These are phyloP conservation scores for Pochonia chlamydosporia DNA, from an alignment of 2,329 filamentous ascomycete species.

Conservation along the genomic window DNA sequence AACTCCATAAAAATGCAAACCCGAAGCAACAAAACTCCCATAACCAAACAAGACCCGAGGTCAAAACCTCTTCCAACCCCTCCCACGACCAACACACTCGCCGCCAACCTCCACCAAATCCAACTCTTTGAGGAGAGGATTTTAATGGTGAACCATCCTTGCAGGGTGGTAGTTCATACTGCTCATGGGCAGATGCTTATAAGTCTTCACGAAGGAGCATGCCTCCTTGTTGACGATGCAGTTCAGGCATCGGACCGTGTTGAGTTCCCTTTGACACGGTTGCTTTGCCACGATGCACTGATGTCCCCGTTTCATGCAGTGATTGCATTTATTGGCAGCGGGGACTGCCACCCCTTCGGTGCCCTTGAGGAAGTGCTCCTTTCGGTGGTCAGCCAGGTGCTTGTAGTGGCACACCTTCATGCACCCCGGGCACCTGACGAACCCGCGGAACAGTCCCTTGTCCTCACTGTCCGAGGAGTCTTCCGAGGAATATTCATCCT, in stretches of 20 bases:
- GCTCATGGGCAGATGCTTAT: neutral
- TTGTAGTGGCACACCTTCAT: neutral
- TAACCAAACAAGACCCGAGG: too few relatives aligned
- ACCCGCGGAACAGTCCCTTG: neutral
- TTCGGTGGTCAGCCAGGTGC: constrained; percentile 1
- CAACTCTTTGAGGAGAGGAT: neutral
- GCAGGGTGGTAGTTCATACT: neutral
- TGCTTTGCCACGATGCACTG: constrained; percentile 5
- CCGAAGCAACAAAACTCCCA: too few relatives aligned
- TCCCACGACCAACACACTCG: too few relatives aligned
- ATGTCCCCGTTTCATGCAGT: neutral
- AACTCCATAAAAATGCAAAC: too few relatives aligned
- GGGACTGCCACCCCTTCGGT: neutral
- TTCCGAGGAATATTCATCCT: neutral
- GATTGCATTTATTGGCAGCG: neutral
- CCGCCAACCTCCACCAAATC: neutral
- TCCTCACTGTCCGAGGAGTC: neutral
- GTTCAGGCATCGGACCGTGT: neutral
- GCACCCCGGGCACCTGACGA: constrained; percentile 1
- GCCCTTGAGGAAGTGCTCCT: neutral
- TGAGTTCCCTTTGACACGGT: neutral
- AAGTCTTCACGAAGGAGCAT: constrained; percentile 5
- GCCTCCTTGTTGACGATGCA: neutral
- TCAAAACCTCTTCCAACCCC: too few relatives aligned
- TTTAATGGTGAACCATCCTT: neutral